Percentiles rank a stretch among this genome's conserved stretches.
Conservation (phyloP, 257 asterid genomes). For the Henckelia pumila region DNA sequence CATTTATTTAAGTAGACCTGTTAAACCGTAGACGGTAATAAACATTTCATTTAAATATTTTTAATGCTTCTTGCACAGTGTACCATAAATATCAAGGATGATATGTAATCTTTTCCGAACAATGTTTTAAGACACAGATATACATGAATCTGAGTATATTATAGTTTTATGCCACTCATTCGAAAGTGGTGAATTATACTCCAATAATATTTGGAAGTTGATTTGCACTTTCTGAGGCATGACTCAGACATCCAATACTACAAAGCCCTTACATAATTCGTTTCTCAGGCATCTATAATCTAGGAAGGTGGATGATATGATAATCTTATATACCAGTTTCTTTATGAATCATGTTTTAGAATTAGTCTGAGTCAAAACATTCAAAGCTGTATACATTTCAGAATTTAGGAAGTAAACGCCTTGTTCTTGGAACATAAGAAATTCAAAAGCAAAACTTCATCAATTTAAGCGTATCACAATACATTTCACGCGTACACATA, state of each 20-base stretch:
- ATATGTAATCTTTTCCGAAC: not conserved
- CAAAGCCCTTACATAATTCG: not conserved
- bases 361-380: too few relatives aligned
- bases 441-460: not conserved
- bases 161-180: not conserved
- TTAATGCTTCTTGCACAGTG: not conserved
- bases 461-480: not conserved
- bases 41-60: not conserved
- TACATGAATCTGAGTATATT: slow-evolving; percentile 12
- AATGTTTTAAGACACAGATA: not conserved
- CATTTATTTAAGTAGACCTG: not conserved
- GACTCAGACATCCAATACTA: too few relatives aligned
- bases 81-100: not conserved
- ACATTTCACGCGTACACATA: not conserved
- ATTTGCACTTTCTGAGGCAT: not conserved
- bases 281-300: not conserved
- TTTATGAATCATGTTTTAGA: not conserved
- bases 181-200: not conserved
- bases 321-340: not conserved
- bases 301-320: not conserved
- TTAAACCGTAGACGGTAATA: not conserved
- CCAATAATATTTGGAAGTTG: not conserved
- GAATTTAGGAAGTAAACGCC: not conserved
- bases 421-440: not conserved
- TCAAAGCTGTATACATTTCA: not conserved